A percentile compares a stretch with the other conserved stretches of the same genome.
phyloP scores from a whole-genome alignment of 768 basidiomycete species.

The Rickenella mellea region DNA sequence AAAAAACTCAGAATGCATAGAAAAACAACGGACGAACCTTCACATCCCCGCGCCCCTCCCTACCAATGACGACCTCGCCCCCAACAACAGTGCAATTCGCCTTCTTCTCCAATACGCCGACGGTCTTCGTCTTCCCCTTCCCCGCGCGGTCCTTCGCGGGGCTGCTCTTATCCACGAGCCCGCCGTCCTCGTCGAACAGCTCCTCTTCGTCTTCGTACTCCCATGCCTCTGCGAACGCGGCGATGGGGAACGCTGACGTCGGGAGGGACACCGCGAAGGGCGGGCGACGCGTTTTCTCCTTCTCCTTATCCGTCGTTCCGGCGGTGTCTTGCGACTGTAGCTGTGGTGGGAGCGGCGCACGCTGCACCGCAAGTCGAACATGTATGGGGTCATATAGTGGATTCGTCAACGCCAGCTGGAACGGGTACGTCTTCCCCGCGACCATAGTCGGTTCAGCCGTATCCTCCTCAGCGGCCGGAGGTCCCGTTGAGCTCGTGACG shows the following conservation, averaged over 20 bases:
- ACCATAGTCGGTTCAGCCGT: constrained; percentile 40
- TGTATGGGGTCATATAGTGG: constrained; percentile 94
- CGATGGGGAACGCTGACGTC: constrained; percentile 66
- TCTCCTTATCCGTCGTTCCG: constrained; percentile 22
- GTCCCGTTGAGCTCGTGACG: constrained; percentile 28
- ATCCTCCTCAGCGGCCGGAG: constrained; percentile 28
- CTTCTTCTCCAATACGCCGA: constrained; percentile 80
- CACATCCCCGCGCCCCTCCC: constrained; percentile 66
- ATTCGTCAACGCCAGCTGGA: constrained; percentile 87
- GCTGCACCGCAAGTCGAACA: constrained; percentile 76
- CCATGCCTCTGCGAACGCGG: constrained; percentile 94
- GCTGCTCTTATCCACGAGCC: constrained; percentile 22
- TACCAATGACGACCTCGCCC: constrained; percentile 80
- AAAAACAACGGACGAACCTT: constrained; percentile 45
- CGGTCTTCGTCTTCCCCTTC: constrained; percentile 41
- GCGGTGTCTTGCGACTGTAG: constrained; percentile 25
- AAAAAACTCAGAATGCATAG: not conserved
- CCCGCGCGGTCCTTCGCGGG: constrained; percentile 27
- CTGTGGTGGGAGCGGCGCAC: constrained; percentile 35
- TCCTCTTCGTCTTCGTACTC: constrained; percentile 79
- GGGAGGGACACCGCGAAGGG: constrained; percentile 80
- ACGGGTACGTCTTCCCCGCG: constrained; percentile 76
- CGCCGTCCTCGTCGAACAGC: constrained; percentile 48
- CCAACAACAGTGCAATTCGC: constrained; percentile 86
- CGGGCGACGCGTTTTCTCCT: constrained; percentile 53